Percentiles rank a stretch among this genome's conserved stretches.
These are phyloP conservation scores for Saccharomyces eubayanus DNA, from an alignment of 805 yeast species.

Conservation along the genomic window DNA sequence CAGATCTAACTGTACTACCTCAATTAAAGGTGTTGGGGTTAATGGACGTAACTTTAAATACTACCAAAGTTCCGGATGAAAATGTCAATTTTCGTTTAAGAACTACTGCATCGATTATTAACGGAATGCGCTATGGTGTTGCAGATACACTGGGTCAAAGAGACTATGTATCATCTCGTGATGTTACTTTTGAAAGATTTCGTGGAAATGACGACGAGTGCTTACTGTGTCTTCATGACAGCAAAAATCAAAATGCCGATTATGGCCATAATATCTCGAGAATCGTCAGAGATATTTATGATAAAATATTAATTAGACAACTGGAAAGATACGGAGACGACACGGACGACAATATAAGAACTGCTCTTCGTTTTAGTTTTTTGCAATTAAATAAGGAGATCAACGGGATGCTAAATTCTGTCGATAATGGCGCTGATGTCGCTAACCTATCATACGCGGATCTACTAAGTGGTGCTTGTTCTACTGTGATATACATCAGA, in stretches of 20 bases:
- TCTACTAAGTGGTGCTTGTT: constrained; percentile 72
- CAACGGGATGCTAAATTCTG: constrained; percentile 43
- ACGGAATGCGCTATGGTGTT: constrained; percentile 78
- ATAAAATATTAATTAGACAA: constrained; percentile 50
- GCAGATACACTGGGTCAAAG: constrained; percentile 75
- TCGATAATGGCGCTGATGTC: constrained; percentile 40
- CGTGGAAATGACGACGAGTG: constrained; percentile 79
- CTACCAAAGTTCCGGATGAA: constrained; percentile 86
- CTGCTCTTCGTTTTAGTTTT: constrained; percentile 78
- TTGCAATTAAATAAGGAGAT: constrained; percentile 73
- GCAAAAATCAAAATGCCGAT: constrained; percentile 46
- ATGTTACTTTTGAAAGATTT: constrained; percentile 78
- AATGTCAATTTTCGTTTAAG: constrained; percentile 74
- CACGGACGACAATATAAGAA: constrained; percentile 46
- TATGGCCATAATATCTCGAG: constrained; percentile 61
- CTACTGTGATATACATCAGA: constrained; percentile 70
- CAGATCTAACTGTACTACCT: constrained; percentile 64
- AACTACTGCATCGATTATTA: constrained; percentile 75
- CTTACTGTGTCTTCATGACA: constrained; percentile 78
- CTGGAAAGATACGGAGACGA: constrained; percentile 33
- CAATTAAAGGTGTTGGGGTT: constrained; percentile 69
- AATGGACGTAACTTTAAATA: constrained; percentile 91
- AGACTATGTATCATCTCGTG: constrained; percentile 62
- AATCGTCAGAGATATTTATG: constrained; percentile 62
- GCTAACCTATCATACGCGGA: constrained; percentile 55